Evolutionary conservation across 1,284 basidiomycete genomes (phyloP), one percentile per base, ranked within the genome.

Genomic region (Sanguinoderma infundibulare): DNA sequence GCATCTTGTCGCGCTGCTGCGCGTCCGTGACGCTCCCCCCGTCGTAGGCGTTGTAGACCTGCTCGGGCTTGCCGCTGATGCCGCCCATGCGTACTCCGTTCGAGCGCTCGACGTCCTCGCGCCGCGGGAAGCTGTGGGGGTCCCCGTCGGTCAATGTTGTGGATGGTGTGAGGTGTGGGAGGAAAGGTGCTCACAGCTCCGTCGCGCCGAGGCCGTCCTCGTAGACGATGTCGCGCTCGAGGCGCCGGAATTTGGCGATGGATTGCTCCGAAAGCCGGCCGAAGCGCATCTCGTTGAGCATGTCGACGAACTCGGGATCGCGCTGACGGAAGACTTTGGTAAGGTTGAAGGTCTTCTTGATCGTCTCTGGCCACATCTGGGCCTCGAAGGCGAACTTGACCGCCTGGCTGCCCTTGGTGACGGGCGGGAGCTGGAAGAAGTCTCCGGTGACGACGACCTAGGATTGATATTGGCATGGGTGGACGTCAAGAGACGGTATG

Each of bases 381-480:
- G 95, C 92, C 69, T 98, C 93, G 72, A 98, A 98, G 0, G 91
- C 91, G 70, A 95, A 97, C 34, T 76, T 82, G 44, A 83, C 73
- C 3, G 76, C 73, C 3, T 70, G 72, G n/a, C 74, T 72, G 50
- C 79, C 77, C 65, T 77, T 79, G n/a, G 83, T 81, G 6, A 98
- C 95, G 0, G 96, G 96, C 1, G 96, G 96, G 1, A 98, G 83
- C 77, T 98, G 96, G 77, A 92, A 96, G 75, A 97, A 96, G 74
- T 98, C 95, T 17, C 95, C 95, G 8, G 91, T 94, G 46, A 95
- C 81, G 57, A 98, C 80, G 47, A 98, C 79, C 87, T 90, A 76
- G 14, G 42, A 35, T n/a, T n/a, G n/a, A n/a, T n/a, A n/a, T n/a
- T 32, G n/a, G 24, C 47, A 52, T 17, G 6, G n/a, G 9, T 14